A percentile compares a stretch with the other conserved stretches of the same genome.
Evolutionary conservation across 2,329 filamentous ascomycete species (phyloP).

Genomic region (Exophiala spinifera): DNA sequence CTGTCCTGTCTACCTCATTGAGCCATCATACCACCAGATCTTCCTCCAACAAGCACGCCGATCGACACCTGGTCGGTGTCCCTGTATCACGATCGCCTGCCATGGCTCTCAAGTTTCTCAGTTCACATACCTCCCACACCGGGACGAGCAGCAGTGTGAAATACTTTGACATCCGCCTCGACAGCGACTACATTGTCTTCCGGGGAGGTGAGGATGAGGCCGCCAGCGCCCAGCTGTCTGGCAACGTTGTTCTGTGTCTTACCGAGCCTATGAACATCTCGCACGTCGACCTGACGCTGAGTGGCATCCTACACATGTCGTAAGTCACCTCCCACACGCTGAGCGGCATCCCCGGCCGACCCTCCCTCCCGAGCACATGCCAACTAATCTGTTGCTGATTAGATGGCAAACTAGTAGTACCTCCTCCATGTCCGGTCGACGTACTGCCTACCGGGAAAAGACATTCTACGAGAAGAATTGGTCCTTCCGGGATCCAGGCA

Average conservation of each 20-base stretch:
- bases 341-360: slow-evolving; percentile 9
- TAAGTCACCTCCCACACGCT: slow-evolving; percentile 45
- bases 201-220: slow-evolving; percentile 73
- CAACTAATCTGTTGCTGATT: slow-evolving; percentile 10
- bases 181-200: slow-evolving; percentile 76
- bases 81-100: slow-evolving; percentile 18
- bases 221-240: slow-evolving; percentile 70
- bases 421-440: slow-evolving; percentile 31
- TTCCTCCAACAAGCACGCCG: slow-evolving; percentile 13
- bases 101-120: slow-evolving; percentile 49
- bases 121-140: slow-evolving; percentile 37
- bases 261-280: slow-evolving; percentile 67
- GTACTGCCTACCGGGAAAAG: slow-evolving; percentile 35
- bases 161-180: slow-evolving; percentile 58
- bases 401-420: slow-evolving; percentile 30
- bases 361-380: slow-evolving; percentile 6
- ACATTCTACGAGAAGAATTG: slow-evolving; percentile 67
- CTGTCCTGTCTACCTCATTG: slow-evolving; percentile 16
- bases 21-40: slow-evolving; percentile 15
- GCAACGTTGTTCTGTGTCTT: slow-evolving; percentile 70
- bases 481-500: slow-evolving; percentile 60
- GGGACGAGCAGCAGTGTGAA: slow-evolving; percentile 42
- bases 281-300: slow-evolving; percentile 68
- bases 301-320: slow-evolving; percentile 66
- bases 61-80: slow-evolving; percentile 19